A percentile compares a stretch with the other conserved stretches of the same genome.
These are phyloP conservation scores for Leptographium lundbergii DNA, from an alignment of 2,329 filamentous ascomycete genomes.

Conservation along the genomic window DNA sequence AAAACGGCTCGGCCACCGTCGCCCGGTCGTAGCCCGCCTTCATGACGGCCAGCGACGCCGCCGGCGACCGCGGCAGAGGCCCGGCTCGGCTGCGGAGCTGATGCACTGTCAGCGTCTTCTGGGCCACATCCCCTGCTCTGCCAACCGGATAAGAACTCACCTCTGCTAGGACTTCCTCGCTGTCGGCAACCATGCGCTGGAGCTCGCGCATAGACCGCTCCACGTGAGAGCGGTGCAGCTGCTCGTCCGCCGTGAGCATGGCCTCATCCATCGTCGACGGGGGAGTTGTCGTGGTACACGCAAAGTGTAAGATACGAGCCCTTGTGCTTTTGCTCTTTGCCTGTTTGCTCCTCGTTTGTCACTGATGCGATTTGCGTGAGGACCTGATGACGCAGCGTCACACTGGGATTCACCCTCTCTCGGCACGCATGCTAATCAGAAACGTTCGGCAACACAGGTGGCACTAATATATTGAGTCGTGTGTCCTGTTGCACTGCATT, in stretches of 20 bases:
- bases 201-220: slow-evolving; percentile 57
- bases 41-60: slow-evolving; percentile 34
- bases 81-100: slow-evolving; percentile 13
- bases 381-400: background rate
- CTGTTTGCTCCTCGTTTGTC: background rate
- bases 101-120: background rate
- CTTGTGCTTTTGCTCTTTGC: background rate
- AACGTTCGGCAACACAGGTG: too few relatives aligned
- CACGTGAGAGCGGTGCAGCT: slow-evolving; percentile 39
- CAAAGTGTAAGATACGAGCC: too few relatives aligned
- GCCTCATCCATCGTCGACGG: slow-evolving; percentile 8
- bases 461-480: background rate
- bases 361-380: background rate
- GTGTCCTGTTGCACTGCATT: background rate
- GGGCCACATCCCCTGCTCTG: too few relatives aligned
- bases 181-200: slow-evolving; percentile 41
- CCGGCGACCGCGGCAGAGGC: slow-evolving; percentile 9
- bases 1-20: slow-evolving; percentile 46
- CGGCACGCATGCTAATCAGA: too few relatives aligned
- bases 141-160: slow-evolving; percentile 21
- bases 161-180: slow-evolving; percentile 35
- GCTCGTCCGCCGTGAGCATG: slow-evolving; percentile 19
- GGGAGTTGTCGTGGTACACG: too few relatives aligned
- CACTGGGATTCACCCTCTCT: background rate
- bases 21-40: slow-evolving; percentile 54